Evolutionary conservation across 768 basidiomycete species (phyloP).

Genomic region (Ephemerocybe angulata): DNA sequence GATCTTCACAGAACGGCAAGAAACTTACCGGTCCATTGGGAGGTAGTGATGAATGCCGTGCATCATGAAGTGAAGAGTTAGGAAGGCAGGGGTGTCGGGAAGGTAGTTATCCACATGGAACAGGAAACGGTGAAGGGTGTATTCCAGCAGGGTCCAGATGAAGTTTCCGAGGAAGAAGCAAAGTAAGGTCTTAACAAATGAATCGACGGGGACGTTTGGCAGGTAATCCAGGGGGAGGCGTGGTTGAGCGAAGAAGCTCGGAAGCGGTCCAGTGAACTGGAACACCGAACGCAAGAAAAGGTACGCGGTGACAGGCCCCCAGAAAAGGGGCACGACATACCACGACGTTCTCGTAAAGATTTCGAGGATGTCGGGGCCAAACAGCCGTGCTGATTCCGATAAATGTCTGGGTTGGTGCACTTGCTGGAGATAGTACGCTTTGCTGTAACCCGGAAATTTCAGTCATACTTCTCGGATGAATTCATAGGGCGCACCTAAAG

Average conservation of each 20-base stretch:
- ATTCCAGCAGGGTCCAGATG: slow-evolving; percentile 94
- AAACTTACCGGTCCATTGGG: slow-evolving; percentile 84
- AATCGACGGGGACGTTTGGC: slow-evolving; percentile 43
- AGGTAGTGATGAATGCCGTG: slow-evolving; percentile 98
- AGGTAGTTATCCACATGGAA: slow-evolving; percentile 91
- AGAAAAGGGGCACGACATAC: slow-evolving; percentile 90
- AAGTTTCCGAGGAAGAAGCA: slow-evolving; percentile 86
- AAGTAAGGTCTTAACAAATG: slow-evolving; percentile 49
- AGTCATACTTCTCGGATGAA: not conserved
- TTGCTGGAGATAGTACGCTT: slow-evolving; percentile 93
- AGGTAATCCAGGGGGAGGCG: slow-evolving; percentile 50
- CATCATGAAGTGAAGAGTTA: slow-evolving; percentile 86
- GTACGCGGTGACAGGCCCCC: slow-evolving; percentile 83
- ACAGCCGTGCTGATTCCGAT: slow-evolving; percentile 78
- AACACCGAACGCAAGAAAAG: slow-evolving; percentile 77
- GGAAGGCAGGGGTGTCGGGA: slow-evolving; percentile 76
- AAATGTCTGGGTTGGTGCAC: slow-evolving; percentile 95
- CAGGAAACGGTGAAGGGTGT: slow-evolving; percentile 89
- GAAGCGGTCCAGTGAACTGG: slow-evolving; percentile 74
- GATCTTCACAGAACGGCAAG: not conserved
- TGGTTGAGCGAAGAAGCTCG: slow-evolving; percentile 57
- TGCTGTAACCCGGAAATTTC: slow-evolving; percentile 42
- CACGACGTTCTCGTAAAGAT: slow-evolving; percentile 76
- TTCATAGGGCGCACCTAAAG: slow-evolving; percentile 58
- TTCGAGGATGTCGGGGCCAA: slow-evolving; percentile 80